Evolutionary conservation across 805 yeast genomes (phyloP).

Genomic region (Cyberlindnera amylophila): DNA sequence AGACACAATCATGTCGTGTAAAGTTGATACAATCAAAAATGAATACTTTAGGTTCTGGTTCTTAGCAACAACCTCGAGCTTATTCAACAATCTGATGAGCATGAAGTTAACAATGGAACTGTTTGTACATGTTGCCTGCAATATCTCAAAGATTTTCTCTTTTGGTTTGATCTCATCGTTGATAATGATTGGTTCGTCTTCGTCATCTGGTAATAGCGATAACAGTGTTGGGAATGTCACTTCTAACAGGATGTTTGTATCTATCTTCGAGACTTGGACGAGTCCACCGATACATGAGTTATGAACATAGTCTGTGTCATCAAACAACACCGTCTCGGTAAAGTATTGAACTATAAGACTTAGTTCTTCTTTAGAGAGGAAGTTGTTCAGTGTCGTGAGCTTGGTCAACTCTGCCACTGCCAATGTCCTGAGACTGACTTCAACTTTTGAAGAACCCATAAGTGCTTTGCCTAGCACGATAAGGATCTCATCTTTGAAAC

Average conservation of each 20-base stretch:
- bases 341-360: slow-evolving; percentile 61
- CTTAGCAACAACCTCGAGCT: slow-evolving; percentile 24
- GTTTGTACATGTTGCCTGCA: slow-evolving; percentile 28
- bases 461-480: slow-evolving; percentile 66
- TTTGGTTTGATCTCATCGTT: slow-evolving; percentile 25
- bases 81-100: slow-evolving; percentile 34
- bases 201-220: slow-evolving; percentile 46
- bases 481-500: slow-evolving; percentile 59
- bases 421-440: slow-evolving; percentile 63
- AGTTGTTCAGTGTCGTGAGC: slow-evolving; percentile 45
- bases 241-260: slow-evolving; percentile 42
- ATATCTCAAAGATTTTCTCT: slow-evolving; percentile 25
- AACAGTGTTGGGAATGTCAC: slow-evolving; percentile 50
- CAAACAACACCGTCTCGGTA: slow-evolving; percentile 55
- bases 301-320: slow-evolving; percentile 47
- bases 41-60: slow-evolving; percentile 14
- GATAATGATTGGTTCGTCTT: slow-evolving; percentile 26
- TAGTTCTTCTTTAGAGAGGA: slow-evolving; percentile 51
- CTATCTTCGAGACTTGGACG: slow-evolving; percentile 38
- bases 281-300: slow-evolving; percentile 54
- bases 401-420: slow-evolving; percentile 63
- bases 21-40: slow-evolving; percentile 18
- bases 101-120: slow-evolving; percentile 35
- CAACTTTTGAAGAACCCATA: slow-evolving; percentile 61
- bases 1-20: slow-evolving; percentile 20